phyloP scores from a whole-genome alignment of 768 basidiomycete species.

The Boletus barrowsii region DNA sequence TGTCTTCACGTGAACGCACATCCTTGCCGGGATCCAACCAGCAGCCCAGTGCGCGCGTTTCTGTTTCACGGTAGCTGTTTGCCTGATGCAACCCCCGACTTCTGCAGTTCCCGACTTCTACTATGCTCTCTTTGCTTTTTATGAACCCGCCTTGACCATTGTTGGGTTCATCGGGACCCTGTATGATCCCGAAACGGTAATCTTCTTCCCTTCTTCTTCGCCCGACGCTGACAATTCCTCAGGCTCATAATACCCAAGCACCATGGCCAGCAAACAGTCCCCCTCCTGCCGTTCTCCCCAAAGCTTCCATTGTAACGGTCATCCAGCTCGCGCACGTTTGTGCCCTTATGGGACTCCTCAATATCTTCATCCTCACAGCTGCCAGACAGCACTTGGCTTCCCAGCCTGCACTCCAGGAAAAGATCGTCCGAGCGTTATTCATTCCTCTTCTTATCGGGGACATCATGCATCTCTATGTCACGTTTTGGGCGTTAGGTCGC shows the following conservation, averaged over 20 bases:
- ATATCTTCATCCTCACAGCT: slow-evolving; percentile 62
- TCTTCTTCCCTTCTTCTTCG: slow-evolving; percentile 12
- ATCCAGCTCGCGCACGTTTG: slow-evolving; percentile 78
- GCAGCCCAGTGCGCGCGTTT: neutral
- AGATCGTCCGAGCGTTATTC: slow-evolving; percentile 60
- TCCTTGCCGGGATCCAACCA: too few relatives aligned
- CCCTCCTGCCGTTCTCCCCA: slow-evolving; percentile 50
- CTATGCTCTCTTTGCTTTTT: slow-evolving; percentile 69
- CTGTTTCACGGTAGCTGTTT: neutral
- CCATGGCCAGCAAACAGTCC: slow-evolving; percentile 56
- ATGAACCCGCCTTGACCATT: slow-evolving; percentile 66
- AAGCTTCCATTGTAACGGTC: slow-evolving; percentile 65
- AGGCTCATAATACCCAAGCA: slow-evolving; percentile 75
- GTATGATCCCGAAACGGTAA: slow-evolving; percentile 61
- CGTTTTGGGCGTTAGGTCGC: slow-evolving; percentile 76
- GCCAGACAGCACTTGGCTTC: slow-evolving; percentile 56
- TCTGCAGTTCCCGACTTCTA: slow-evolving; percentile 74
- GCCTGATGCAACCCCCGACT: slow-evolving; percentile 38
- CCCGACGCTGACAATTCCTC: slow-evolving; percentile 3
- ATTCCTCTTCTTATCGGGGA: slow-evolving; percentile 71
- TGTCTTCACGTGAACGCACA: neutral
- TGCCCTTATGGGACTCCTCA: slow-evolving; percentile 68
- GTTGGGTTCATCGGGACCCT: slow-evolving; percentile 66
- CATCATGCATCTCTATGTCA: slow-evolving; percentile 60
- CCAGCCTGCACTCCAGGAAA: slow-evolving; percentile 68